Percentiles rank a stretch among this genome's conserved stretches.
Evolutionary conservation across 345 rosid species (phyloP).

Genomic region (Hibiscus trionum): DNA sequence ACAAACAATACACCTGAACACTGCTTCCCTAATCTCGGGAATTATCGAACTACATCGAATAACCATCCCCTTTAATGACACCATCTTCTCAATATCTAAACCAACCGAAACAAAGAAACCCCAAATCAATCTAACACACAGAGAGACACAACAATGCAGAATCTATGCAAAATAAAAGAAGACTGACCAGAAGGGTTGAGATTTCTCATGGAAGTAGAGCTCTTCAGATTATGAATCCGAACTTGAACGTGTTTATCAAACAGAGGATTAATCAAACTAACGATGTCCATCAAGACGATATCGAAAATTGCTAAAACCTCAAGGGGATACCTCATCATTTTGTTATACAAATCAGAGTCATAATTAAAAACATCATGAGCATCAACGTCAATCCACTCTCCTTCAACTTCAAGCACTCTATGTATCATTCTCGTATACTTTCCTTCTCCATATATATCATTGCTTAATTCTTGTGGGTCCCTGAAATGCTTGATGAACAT

Average conservation of each 20-base stretch:
- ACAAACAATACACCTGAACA: slow-evolving; percentile 85
- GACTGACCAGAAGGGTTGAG: slow-evolving; percentile 83
- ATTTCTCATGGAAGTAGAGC: slow-evolving; percentile 77
- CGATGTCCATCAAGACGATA: slow-evolving; percentile 91
- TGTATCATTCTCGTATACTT: too few species aligned
- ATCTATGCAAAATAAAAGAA: not conserved
- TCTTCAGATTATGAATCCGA: slow-evolving; percentile 66
- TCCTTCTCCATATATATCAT: too few species aligned
- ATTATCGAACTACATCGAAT: slow-evolving; percentile 55
- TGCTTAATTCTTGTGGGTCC: too few species aligned
- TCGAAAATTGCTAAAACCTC: slow-evolving; percentile 94
- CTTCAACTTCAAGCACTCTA: too few species aligned
- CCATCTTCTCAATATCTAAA: slow-evolving; percentile 75
- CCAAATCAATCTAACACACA: slow-evolving; percentile 10
- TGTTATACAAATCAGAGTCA: slow-evolving; percentile 55
- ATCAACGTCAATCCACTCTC: too few species aligned
- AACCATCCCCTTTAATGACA: too few species aligned
- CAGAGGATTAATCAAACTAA: slow-evolving; percentile 55
- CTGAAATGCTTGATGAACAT: too few species aligned
- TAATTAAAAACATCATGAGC: too few species aligned
- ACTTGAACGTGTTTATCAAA: slow-evolving; percentile 92
- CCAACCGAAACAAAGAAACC: slow-evolving; percentile 10
- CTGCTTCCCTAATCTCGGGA: slow-evolving; percentile 94
- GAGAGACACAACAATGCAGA: not conserved
- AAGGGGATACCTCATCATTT: slow-evolving; percentile 87